Evolutionary conservation across 352 stramenopile genomes (phyloP).

Genomic region (Aphanomyces cochlioides): DNA sequence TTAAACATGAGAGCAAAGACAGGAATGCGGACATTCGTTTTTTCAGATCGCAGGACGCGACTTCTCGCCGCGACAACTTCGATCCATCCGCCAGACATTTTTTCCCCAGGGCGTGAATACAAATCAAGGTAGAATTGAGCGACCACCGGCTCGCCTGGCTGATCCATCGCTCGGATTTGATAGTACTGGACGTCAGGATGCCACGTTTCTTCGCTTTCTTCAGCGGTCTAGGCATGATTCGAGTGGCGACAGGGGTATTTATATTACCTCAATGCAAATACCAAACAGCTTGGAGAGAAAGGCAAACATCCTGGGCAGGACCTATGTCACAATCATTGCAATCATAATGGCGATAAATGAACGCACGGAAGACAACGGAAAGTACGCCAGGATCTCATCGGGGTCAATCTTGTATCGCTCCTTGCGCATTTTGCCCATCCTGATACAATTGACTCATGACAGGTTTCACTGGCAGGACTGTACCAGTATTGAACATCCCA

Average conservation of each 20-base stretch:
- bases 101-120: conserved; percentile 95
- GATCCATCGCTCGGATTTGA: not conserved
- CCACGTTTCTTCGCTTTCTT: conserved; percentile 46
- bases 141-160: conserved; percentile 65
- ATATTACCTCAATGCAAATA: conserved; percentile 84
- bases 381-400: conserved; percentile 97
- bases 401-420: conserved; percentile 90
- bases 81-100: conserved; percentile 98
- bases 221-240: conserved; percentile 36
- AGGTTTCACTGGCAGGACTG: not conserved
- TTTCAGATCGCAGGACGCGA: not conserved
- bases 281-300: conserved; percentile 93
- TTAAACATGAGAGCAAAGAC: not conserved
- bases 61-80: conserved; percentile 46
- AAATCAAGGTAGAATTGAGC: conserved; percentile 96
- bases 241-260: not conserved
- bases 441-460: conserved; percentile 16
- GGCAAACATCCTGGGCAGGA: conserved; percentile 93
- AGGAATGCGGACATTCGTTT: not conserved
- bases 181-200: not conserved
- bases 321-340: conserved; percentile 29
- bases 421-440: conserved; percentile 93
- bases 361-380: conserved; percentile 82
- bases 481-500: conserved; percentile 95
- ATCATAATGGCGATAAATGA: not conserved